A percentile compares a stretch with the other conserved stretches of the same genome.
These are phyloP conservation scores for Lagenidium giganteum DNA, from an alignment of 352 stramenopile species.

Conservation along the genomic window DNA sequence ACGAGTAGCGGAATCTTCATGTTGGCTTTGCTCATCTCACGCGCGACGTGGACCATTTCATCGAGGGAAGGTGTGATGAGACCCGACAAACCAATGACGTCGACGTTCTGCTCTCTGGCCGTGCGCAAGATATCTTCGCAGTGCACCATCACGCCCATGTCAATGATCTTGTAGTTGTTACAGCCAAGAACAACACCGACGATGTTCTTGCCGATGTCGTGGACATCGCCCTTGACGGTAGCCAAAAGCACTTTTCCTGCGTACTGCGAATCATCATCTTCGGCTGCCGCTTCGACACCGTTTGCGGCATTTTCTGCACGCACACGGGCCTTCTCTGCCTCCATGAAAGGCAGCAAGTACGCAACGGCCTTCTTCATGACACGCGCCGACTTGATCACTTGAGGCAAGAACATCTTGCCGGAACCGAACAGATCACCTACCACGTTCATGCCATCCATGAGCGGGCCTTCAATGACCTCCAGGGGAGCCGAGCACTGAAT, in stretches of 20 bases:
- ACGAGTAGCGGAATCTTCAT: slow-evolving; percentile 94
- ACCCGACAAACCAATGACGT: slow-evolving; percentile 95
- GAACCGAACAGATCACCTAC: slow-evolving; percentile 94
- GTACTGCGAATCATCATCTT: slow-evolving; percentile 74
- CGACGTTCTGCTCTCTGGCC: slow-evolving; percentile 78
- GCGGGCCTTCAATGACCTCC: slow-evolving; percentile 95
- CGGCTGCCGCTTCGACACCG: slow-evolving; percentile 79
- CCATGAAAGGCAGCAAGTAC: slow-evolving; percentile 97
- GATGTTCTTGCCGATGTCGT: slow-evolving; percentile 99
- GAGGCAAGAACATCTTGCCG: slow-evolving; percentile 97
- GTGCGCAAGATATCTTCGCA: slow-evolving; percentile 73
- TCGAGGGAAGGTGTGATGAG: slow-evolving; percentile 97
- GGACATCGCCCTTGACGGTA: slow-evolving; percentile 97
- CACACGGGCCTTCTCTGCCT: slow-evolving; percentile 92
- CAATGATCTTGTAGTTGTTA: slow-evolving; percentile 97
- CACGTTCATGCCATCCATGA: slow-evolving; percentile 98
- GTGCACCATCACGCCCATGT: slow-evolving; percentile 95
- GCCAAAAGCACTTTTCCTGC: slow-evolving; percentile 93
- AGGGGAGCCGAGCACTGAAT: slow-evolving; percentile 62
- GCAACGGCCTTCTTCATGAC: slow-evolving; percentile 99
- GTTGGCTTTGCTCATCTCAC: slow-evolving; percentile 90
- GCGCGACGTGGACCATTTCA: slow-evolving; percentile 97
- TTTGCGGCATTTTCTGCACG: slow-evolving; percentile 61
- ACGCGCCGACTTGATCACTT: slow-evolving; percentile 97
- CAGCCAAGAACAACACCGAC: slow-evolving; percentile 95